These are phyloP conservation scores for Wickerhamomyces tratensis DNA, from an alignment of 805 yeast species.

Conservation along the genomic window DNA sequence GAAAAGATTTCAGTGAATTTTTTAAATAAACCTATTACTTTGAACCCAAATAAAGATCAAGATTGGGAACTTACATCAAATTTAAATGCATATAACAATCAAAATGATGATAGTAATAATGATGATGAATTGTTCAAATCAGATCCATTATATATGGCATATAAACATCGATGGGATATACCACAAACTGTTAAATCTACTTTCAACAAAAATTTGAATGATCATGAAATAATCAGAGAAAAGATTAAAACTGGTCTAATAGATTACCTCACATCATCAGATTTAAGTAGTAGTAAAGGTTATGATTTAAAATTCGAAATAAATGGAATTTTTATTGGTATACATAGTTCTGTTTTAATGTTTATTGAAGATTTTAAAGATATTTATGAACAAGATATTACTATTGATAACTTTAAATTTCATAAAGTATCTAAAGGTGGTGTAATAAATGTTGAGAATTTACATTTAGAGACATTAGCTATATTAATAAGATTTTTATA, in stretches of 20 bases:
- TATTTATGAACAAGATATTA: conserved; percentile 1
- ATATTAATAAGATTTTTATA: conserved; percentile 40
- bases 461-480: conserved; percentile 18
- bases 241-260: conserved; percentile 3
- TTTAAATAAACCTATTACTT: conserved; percentile 9
- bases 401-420: conserved; percentile 10
- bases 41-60: conserved; percentile 4
- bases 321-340: conserved; percentile 22
- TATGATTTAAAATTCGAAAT: conserved; percentile 27
- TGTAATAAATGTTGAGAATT: conserved; percentile 14
- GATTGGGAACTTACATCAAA: neutral
- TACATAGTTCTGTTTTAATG: conserved; percentile 27
- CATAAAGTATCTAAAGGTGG: conserved; percentile 2
- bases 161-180: conserved; percentile 15
- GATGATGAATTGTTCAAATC: neutral
- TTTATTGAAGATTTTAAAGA: conserved; percentile 1
- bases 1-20: conserved; percentile 7
- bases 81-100: conserved; percentile 4
- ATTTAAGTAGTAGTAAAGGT: conserved; percentile 14
- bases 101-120: conserved; percentile 5
- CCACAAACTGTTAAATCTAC: conserved; percentile 9
- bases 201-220: conserved; percentile 1
- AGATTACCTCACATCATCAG: conserved; percentile 2
- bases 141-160: conserved; percentile 11
- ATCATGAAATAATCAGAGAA: conserved; percentile 1